Base-by-base conservation (phyloP, 2,329 filamentous ascomycete species). In the Mycosphaerella sp. region DNA sequence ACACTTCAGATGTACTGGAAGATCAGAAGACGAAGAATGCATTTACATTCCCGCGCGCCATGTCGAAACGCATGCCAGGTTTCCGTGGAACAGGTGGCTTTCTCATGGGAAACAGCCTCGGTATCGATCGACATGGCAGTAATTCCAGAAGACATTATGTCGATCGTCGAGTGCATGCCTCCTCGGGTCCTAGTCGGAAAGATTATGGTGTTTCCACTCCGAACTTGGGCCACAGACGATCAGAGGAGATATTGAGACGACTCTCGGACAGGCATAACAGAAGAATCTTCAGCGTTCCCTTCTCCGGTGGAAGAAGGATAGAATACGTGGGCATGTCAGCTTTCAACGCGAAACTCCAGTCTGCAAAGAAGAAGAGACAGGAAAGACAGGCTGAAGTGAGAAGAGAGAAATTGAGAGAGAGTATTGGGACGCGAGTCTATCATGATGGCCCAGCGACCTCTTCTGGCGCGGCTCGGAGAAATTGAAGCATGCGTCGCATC, bases 71-170 rank as follows among this genome's bases (percentile, higher is more conserved):
- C 17, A 59, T 66, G 50, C 68, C 65, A 8, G 66, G 71, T 4
- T 69, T 74, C 57, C 68, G 70, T 41, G 68, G 69, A 28, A 63
- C 62, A 1, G 70, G 70, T 13, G 73, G 74, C 17, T 74, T 77
- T 45, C 61, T 78, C 27, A 72, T 79, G 32, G 77, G 75, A 45
- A 82, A 82, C 59, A 77, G 76, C 3, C 66, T 81, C 0, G 79
- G 79, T 18, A 69, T 82, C 37, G 76, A 79, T 39, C 72, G 69
- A 59, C 71, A 65, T 64, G 73, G 57, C 58, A 74, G 55, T 8
- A 70, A 72, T 68, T 53, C 67, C 68, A 58, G 72, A 65, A 48
- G 75, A 64, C 53, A 72, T 63, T 28, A 70, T 67, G 44, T 70
- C 61, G 30, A 60, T 66, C 40, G 64, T 62, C 41, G 35, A 12